Evolutionary conservation across 2,329 filamentous ascomycete species (phyloP).

Genomic region (Ophiocordyceps unilateralis): DNA sequence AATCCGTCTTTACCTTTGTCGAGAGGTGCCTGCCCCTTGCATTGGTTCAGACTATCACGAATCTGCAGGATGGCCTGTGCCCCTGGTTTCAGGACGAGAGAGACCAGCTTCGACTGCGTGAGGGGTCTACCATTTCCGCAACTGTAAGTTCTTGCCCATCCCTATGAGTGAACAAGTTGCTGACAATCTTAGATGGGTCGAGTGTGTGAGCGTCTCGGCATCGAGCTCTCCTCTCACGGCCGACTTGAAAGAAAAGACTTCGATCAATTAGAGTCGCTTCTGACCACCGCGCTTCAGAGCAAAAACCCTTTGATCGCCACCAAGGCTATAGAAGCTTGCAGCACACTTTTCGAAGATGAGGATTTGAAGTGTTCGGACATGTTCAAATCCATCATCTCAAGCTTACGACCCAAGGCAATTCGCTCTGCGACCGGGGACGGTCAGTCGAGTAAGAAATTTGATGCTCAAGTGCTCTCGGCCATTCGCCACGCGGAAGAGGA

Average conservation of each 20-base stretch:
- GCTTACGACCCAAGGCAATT: constrained; percentile 36
- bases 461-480: constrained; percentile 22
- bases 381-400: constrained; percentile 44
- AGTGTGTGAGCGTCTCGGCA: constrained; percentile 33
- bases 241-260: constrained; percentile 27
- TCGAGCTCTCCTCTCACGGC: constrained; percentile 16
- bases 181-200: constrained; percentile 23
- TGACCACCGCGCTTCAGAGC: constrained; percentile 39
- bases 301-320: constrained; percentile 38
- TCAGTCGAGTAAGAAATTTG: constrained; percentile 18
- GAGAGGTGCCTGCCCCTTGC: constrained; percentile 29
- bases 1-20: constrained; percentile 35
- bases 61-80: constrained; percentile 43
- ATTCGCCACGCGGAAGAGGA: constrained; percentile 32
- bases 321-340: constrained; percentile 44
- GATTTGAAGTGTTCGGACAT: constrained; percentile 45
- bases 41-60: constrained; percentile 36
- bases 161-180: not conserved
- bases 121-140: constrained; percentile 21
- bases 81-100: constrained; percentile 46
- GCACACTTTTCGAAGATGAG: constrained; percentile 45
- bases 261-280: constrained; percentile 32
- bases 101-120: constrained; percentile 22
- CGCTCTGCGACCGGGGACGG: constrained; percentile 27
- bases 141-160: constrained; percentile 21